A percentile compares a stretch with the other conserved stretches of the same genome.
These are phyloP conservation scores for Boletus barrowsii DNA, from an alignment of 768 basidiomycete genomes.

Conservation along the genomic window DNA sequence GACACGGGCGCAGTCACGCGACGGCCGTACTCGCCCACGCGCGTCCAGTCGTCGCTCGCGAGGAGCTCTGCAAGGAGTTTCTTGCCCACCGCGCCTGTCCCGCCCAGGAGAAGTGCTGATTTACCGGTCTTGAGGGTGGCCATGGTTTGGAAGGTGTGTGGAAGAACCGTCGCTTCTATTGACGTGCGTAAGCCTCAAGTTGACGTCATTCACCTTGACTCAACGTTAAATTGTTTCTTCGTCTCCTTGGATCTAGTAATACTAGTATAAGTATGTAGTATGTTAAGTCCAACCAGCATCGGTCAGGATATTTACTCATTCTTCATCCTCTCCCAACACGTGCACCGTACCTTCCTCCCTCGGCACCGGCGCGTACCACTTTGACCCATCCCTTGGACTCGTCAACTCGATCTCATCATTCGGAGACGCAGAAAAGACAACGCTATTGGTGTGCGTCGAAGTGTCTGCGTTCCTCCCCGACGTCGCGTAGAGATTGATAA, in stretches of 20 bases:
- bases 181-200: no score
- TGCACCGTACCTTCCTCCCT: conserved; percentile 37
- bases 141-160: not conserved
- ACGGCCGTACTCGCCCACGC: conserved; percentile 70
- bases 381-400: conserved; percentile 34
- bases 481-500: conserved; percentile 66
- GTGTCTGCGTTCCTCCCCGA: conserved; percentile 55
- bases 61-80: conserved; percentile 62
- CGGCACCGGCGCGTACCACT: conserved; percentile 69
- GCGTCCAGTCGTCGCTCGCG: conserved; percentile 48
- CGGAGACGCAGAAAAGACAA: conserved; percentile 22
- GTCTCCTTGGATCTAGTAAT: no score
- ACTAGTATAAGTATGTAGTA: no score
- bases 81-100: conserved; percentile 68
- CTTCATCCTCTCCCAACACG: conserved; percentile 54
- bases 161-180: no score
- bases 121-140: conserved; percentile 5
- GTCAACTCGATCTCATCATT: conserved; percentile 44
- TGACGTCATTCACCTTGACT: no score
- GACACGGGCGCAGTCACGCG: conserved; percentile 38
- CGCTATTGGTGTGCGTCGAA: not conserved
- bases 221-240: no score
- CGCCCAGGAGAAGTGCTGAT: conserved; percentile 71
- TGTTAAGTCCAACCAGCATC: no score
- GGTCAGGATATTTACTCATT: conserved; percentile 8